Evolutionary conservation across 352 stramenopile genomes (phyloP).

Genomic region (Globisporangium nodosum): DNA sequence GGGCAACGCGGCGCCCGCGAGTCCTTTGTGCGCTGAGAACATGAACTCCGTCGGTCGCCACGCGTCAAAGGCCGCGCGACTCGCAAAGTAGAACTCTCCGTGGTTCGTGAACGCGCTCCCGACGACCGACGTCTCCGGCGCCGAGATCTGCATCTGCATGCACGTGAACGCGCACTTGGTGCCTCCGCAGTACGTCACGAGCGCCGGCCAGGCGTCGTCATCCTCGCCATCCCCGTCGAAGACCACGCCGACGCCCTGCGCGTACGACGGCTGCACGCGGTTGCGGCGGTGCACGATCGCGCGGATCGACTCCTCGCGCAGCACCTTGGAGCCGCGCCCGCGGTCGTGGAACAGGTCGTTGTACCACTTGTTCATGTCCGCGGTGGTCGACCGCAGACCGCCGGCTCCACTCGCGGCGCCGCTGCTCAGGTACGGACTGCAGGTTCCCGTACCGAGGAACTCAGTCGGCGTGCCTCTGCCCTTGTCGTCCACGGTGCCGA

Average conservation of each 20-base stretch:
- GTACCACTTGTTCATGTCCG: slow-evolving; percentile 54
- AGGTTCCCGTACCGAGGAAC: slow-evolving; percentile 39
- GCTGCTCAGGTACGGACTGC: slow-evolving; percentile 33
- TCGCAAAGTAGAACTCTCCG: slow-evolving; percentile 29
- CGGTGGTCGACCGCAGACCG: slow-evolving; percentile 37
- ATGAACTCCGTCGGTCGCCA: slow-evolving; percentile 20
- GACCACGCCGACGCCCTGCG: slow-evolving; percentile 32
- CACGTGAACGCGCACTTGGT: slow-evolving; percentile 43
- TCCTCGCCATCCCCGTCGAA: slow-evolving; percentile 4
- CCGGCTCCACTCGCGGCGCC: slow-evolving; percentile 22
- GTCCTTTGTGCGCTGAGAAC: background rate
- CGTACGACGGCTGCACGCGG: slow-evolving; percentile 24
- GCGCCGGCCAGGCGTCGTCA: slow-evolving; percentile 19
- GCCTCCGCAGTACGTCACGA: slow-evolving; percentile 37
- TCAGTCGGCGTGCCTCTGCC: slow-evolving; percentile 7
- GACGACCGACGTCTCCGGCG: slow-evolving; percentile 22
- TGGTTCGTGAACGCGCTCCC: slow-evolving; percentile 38
- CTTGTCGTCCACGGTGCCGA: slow-evolving; percentile 6
- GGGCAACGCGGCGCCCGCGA: background rate
- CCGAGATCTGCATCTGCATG: slow-evolving; percentile 34
- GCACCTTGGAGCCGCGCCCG: slow-evolving; percentile 33
- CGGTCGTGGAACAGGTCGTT: slow-evolving; percentile 40
- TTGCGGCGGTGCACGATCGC: slow-evolving; percentile 39
- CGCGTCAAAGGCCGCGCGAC: slow-evolving; percentile 19
- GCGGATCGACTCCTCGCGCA: slow-evolving; percentile 29